These are phyloP conservation scores for Fusarium agapanthi DNA, from an alignment of 2,329 filamentous ascomycete genomes.

Conservation along the genomic window DNA sequence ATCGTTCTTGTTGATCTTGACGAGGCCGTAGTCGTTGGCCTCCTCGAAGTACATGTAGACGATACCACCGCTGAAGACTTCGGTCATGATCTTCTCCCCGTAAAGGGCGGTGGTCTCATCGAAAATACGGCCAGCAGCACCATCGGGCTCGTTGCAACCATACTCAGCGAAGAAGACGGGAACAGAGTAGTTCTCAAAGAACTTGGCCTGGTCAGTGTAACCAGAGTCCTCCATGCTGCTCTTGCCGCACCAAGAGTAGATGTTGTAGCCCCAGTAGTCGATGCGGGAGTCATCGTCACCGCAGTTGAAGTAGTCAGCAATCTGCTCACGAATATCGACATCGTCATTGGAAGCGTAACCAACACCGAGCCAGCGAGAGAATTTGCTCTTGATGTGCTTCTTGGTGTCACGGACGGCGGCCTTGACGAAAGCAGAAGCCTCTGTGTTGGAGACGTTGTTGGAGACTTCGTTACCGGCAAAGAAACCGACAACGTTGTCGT, in stretches of 20 bases:
- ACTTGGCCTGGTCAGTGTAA: slow-evolving; percentile 82
- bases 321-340: slow-evolving; percentile 78
- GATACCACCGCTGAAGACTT: slow-evolving; percentile 93
- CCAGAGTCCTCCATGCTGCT: slow-evolving; percentile 80
- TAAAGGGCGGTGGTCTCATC: slow-evolving; percentile 87
- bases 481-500: slow-evolving; percentile 94
- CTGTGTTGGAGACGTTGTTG: slow-evolving; percentile 87
- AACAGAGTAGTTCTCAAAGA: slow-evolving; percentile 89
- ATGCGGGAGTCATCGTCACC: slow-evolving; percentile 72
- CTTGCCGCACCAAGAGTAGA: slow-evolving; percentile 98
- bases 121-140: slow-evolving; percentile 76
- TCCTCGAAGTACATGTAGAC: slow-evolving; percentile 99
- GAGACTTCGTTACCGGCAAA: slow-evolving; percentile 98
- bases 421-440: slow-evolving; percentile 94
- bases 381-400: slow-evolving; percentile 85
- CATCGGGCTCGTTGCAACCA: slow-evolving; percentile 80
- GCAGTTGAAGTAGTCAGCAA: slow-evolving; percentile 96
- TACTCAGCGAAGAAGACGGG: slow-evolving; percentile 99
- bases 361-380: slow-evolving; percentile 82
- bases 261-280: slow-evolving; percentile 99
- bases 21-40: slow-evolving; percentile 86
- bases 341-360: slow-evolving; percentile 98
- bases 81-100: slow-evolving; percentile 79
- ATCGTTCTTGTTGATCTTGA: slow-evolving; percentile 63
- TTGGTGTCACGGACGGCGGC: slow-evolving; percentile 97